Evolutionary conservation across 208 protist species (phyloP), one percentile per base, ranked within the genome.

Genomic region (Trypanosoma grayi): DNA sequence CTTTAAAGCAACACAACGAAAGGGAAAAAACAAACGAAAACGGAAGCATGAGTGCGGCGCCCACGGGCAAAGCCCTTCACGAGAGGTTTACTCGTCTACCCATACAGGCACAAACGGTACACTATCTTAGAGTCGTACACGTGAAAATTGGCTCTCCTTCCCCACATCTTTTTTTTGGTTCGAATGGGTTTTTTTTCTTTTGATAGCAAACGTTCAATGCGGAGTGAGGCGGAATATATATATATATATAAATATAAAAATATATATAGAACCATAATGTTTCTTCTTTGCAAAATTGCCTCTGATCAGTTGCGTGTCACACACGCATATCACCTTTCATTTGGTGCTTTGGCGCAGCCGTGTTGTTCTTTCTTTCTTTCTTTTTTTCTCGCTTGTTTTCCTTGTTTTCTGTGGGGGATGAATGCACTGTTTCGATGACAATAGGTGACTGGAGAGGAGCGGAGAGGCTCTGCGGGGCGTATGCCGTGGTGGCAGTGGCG

Each of bases 171-270:
- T 43, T 45, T 46, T 24, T 59, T 59, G 2, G 13, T 51, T 5
- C 24, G 14, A 6, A 28, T 51, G 45, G 14, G 24, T 51, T 51
- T 3, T 51, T 31, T 51, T 28, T 39, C 31, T 59, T 59, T 45
- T 45, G 14, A 4, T 59, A n/a, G n/a, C n/a, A n/a, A n/a, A n/a
- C n/a, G n/a, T n/a, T n/a, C n/a, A n/a, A n/a, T n/a, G n/a, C n/a
- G n/a, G n/a, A n/a, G n/a, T n/a, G n/a, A n/a, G n/a, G n/a, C n/a
- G n/a, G n/a, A n/a, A n/a, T n/a, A n/a, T n/a, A n/a, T n/a, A 18
- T 14, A 46, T 70, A 8, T 70, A 58, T 63, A 60, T 27, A 63
- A 51, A 52, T 41, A 43, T 47, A 51, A 63, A 51, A 59, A 41
- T 34, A 10, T 44, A n/a, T n/a, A n/a, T n/a, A n/a, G n/a, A n/a